These are phyloP conservation scores for Dipteronia sinensis DNA, from an alignment of 345 rosid genomes.

Conservation along the genomic window DNA sequence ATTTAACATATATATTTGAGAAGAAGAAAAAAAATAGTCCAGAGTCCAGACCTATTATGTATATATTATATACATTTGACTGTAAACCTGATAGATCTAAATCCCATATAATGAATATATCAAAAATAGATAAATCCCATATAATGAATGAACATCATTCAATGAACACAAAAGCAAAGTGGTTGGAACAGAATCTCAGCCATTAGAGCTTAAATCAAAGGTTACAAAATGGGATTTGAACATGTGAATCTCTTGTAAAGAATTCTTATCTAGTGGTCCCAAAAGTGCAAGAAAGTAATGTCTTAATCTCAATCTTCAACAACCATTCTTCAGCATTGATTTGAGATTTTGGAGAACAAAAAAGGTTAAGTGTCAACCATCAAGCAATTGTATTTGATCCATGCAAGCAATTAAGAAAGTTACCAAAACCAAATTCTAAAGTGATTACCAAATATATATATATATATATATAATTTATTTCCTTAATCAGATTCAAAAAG, in stretches of 20 bases:
- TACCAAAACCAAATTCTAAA: too few relatives aligned
- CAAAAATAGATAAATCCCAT: too few relatives aligned
- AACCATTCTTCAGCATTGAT: too few relatives aligned
- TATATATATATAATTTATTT: too few relatives aligned
- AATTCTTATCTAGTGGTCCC: slow-evolving; percentile 20
- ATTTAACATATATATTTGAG: neutral
- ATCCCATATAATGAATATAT: too few relatives aligned
- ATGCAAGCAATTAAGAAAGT: too few relatives aligned
- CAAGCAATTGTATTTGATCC: too few relatives aligned
- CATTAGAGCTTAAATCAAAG: slow-evolving; percentile 10
- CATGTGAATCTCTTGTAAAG: neutral
- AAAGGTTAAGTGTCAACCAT: neutral
- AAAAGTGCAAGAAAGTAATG: slow-evolving; percentile 6
- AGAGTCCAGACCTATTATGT: neutral
- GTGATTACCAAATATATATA: too few relatives aligned
- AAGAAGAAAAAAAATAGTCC: neutral
- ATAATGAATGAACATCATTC: neutral
- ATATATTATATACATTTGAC: too few relatives aligned
- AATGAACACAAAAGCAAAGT: neutral
- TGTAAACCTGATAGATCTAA: too few relatives aligned
- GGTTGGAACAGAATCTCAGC: neutral
- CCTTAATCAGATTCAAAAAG: neutral
- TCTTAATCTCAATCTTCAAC: slow-evolving; percentile 30
- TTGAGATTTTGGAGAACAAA: neutral
- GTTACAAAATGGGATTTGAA: neutral